Base-by-base conservation (phyloP, 805 yeast genomes). In the Kodamaea restingae region DNA sequence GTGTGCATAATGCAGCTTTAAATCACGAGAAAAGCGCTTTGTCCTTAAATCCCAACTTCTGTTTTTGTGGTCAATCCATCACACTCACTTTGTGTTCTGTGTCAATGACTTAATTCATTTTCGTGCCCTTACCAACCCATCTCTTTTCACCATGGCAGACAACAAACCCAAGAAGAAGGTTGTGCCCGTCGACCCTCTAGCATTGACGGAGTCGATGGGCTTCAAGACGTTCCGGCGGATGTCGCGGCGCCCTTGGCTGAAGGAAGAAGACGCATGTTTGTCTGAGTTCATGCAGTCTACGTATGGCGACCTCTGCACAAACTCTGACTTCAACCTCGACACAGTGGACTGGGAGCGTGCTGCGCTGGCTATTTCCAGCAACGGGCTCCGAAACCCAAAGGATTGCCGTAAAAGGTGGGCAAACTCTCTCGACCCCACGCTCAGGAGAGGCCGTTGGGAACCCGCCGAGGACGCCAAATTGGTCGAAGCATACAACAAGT, bases 401-500 rank as follows among this genome's bases (percentile, higher is more conserved):
- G 95, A 88, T 55, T 84, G 95, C 54, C 73, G 88, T 25, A 88
- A 88, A 58, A 65, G 97, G 42, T 90, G 97, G 97, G 67, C 77
- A 12, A 83, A 82, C 46, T 86, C 95, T 1, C 61, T 90, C 29
- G 93, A 88, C 58, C 97, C 97, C 2, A 76, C 71, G 42, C 65
- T 90, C 44, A 75, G 79, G 40, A 84, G 86, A 48, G 97, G 97
- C 1, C 78, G 79, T 54, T 90, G 97, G 97, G 84, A 93, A 1
- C 58, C 71, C 10, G 83, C 74, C 29, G 97, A 90, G 57, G 97
- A 90, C 61, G 72, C 72, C 25, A 64, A 67, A 27, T 66, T 90
- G 26, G 54, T 82, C 15, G 67, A 71, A 37, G 88, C 93, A 2
- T 84, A 75, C 56, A 65, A 74, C 35, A 73, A 70, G 47, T 73